phyloP scores from a whole-genome alignment of 768 basidiomycete genomes.

The Lentinula raphanica region DNA sequence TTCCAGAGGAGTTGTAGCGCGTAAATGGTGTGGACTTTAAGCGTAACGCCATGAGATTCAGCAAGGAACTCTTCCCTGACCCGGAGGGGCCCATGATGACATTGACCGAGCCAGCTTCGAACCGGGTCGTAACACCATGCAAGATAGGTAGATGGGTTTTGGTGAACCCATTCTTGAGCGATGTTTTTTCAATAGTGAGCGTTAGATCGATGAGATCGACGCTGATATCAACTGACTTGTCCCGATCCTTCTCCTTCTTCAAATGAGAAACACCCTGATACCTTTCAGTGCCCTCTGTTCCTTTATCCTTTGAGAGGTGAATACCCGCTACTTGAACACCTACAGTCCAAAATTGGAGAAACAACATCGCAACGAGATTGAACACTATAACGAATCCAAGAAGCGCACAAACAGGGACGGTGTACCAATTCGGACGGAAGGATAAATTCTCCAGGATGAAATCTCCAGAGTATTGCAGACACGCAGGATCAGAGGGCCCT shows the following conservation, averaged over 20 bases:
- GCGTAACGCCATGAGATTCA: constrained; percentile 6
- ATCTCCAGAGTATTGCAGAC: constrained; percentile 7
- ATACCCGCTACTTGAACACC: constrained; percentile 5
- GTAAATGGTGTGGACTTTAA: constrained; percentile 4
- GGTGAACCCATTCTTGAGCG: not conserved
- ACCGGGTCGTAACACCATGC: constrained; percentile 5
- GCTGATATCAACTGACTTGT: not conserved
- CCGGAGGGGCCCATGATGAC: constrained; percentile 45
- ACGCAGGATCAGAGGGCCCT: constrained; percentile 1
- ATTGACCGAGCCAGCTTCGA: constrained; percentile 9
- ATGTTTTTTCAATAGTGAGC: constrained; percentile 1
- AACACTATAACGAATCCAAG: constrained; percentile 7
- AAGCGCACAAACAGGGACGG: constrained; percentile 6
- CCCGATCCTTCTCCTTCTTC: not conserved
- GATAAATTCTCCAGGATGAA: constrained; percentile 7
- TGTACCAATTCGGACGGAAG: constrained; percentile 3
- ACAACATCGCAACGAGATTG: not conserved
- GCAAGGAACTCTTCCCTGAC: constrained; percentile 9
- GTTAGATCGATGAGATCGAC: not conserved
- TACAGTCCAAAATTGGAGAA: constrained; percentile 7
- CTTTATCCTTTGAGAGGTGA: not conserved
- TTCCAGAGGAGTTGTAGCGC: constrained; percentile 6
- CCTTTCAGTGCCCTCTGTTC: not conserved
- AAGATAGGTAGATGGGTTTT: constrained; percentile 3
- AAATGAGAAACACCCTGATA: not conserved